These are phyloP conservation scores for Ceratocystis huliohia DNA, from an alignment of 2,329 filamentous ascomycete species.

Conservation along the genomic window DNA sequence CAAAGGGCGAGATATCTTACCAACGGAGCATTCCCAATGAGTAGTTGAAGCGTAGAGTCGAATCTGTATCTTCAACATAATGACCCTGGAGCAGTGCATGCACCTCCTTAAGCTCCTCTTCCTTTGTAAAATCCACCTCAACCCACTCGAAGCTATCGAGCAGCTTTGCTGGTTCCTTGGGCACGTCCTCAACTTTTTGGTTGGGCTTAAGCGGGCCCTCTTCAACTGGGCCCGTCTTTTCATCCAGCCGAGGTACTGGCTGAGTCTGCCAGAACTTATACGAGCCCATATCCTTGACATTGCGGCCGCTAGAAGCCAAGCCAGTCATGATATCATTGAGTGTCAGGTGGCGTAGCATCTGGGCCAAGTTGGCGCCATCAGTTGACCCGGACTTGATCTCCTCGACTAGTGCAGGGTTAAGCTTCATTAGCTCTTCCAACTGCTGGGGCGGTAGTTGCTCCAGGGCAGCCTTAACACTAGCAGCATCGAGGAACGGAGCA, in stretches of 20 bases:
- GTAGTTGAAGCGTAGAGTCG: constrained; percentile 97
- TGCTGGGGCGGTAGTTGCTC: constrained; percentile 43
- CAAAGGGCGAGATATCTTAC: constrained; percentile 34
- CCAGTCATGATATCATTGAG: constrained; percentile 63
- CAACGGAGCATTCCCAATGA: constrained; percentile 79
- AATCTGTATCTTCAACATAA: constrained; percentile 94
- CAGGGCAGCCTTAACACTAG: constrained; percentile 39
- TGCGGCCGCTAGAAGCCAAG: constrained; percentile 66
- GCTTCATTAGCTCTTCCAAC: constrained; percentile 52
- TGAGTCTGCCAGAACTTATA: constrained; percentile 99
- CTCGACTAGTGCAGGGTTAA: constrained; percentile 59
- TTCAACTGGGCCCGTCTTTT: constrained; percentile 38
- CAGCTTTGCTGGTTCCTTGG: constrained; percentile 62
- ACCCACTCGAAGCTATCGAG: constrained; percentile 88
- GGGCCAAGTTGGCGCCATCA: constrained; percentile 34
- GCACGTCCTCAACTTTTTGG: constrained; percentile 64
- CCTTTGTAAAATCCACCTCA: constrained; percentile 70
- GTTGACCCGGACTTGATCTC: constrained; percentile 35
- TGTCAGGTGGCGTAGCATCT: constrained; percentile 49
- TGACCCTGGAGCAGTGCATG: constrained; percentile 85
- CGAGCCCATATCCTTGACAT: constrained; percentile 87
- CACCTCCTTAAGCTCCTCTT: constrained; percentile 72
- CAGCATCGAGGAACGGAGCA: constrained; percentile 29
- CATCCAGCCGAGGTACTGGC: constrained; percentile 74
- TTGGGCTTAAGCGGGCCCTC: constrained; percentile 70